These are phyloP conservation scores for Cyberlindnera nakhonratchasimensis DNA, from an alignment of 805 yeast species.

Conservation along the genomic window DNA sequence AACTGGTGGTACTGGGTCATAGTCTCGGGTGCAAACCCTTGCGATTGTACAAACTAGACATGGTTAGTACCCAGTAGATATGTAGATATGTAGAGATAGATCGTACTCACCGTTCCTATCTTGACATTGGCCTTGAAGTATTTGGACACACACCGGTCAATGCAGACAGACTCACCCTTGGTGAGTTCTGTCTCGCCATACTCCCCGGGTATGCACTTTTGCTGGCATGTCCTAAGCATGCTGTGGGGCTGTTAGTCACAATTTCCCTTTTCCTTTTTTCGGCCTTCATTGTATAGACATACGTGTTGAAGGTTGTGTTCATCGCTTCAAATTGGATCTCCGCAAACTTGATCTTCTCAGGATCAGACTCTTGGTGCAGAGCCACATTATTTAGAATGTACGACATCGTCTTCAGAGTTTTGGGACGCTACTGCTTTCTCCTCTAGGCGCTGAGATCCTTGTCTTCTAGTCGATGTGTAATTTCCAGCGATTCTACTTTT, in stretches of 20 bases:
- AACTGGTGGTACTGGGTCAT: conserved; percentile 22
- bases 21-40: conserved; percentile 24
- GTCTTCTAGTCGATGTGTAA: no score
- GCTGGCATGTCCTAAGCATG: conserved; percentile 58
- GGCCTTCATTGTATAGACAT: conserved; percentile 18
- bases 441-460: no score
- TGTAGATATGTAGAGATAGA: neutral
- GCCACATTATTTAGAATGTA: conserved; percentile 46
- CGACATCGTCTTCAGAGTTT: conserved; percentile 52
- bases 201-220: conserved; percentile 81
- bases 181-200: conserved; percentile 81
- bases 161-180: conserved; percentile 79
- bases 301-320: conserved; percentile 48
- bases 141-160: conserved; percentile 84
- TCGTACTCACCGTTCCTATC: conserved; percentile 45
- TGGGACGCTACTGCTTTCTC: no score
- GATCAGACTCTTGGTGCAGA: conserved; percentile 51
- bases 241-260: conserved; percentile 23
- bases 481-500: no score
- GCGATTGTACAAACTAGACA: conserved; percentile 22
- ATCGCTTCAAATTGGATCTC: conserved; percentile 66
- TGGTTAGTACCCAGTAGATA: neutral
- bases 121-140: conserved; percentile 69
- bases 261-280: neutral
- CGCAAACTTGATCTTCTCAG: conserved; percentile 59